These are phyloP conservation scores for Cicer cuneatum DNA, from an alignment of 306 rosid species.

Conservation along the genomic window DNA sequence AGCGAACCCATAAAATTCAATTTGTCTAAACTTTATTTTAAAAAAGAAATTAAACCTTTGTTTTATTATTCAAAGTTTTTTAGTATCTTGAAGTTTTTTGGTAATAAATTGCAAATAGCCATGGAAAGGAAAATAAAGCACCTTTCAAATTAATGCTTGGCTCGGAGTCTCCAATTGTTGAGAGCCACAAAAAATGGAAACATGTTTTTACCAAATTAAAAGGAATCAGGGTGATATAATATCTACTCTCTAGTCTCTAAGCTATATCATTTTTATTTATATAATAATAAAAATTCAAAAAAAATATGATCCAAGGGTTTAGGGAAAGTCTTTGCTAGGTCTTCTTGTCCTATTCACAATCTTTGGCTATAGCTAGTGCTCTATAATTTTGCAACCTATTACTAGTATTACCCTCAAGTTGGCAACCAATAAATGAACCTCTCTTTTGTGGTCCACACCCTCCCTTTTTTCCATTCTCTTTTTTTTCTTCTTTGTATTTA, in stretches of 20 bases:
- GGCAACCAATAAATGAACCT: constrained; percentile 42
- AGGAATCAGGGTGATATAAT: neutral
- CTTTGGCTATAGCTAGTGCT: constrained; percentile 34
- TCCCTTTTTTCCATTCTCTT: constrained; percentile 37
- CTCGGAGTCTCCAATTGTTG: neutral
- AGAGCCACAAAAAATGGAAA: constrained; percentile 47
- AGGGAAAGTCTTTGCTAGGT: constrained; percentile 31
- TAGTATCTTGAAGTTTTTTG: constrained; percentile 16
- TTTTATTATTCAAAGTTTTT: neutral
- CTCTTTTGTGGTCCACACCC: constrained; percentile 70
- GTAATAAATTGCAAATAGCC: constrained; percentile 17
- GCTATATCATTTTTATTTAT: constrained; percentile 3
- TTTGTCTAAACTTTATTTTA: too few relatives aligned
- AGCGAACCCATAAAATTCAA: too few relatives aligned
- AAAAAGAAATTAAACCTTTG: too few relatives aligned
- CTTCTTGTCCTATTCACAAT: constrained; percentile 38
- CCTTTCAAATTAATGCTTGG: constrained; percentile 5
- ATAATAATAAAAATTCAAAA: neutral
- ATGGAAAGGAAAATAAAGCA: constrained; percentile 27
- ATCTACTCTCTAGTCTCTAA: neutral
- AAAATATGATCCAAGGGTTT: constrained; percentile 1
- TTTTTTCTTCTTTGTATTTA: constrained; percentile 46
- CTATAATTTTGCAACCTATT: constrained; percentile 35
- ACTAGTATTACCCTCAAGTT: constrained; percentile 46
- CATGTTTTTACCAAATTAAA: constrained; percentile 33